These are phyloP conservation scores for Leccinum truebloodii DNA, from an alignment of 768 basidiomycete genomes.

Conservation along the genomic window DNA sequence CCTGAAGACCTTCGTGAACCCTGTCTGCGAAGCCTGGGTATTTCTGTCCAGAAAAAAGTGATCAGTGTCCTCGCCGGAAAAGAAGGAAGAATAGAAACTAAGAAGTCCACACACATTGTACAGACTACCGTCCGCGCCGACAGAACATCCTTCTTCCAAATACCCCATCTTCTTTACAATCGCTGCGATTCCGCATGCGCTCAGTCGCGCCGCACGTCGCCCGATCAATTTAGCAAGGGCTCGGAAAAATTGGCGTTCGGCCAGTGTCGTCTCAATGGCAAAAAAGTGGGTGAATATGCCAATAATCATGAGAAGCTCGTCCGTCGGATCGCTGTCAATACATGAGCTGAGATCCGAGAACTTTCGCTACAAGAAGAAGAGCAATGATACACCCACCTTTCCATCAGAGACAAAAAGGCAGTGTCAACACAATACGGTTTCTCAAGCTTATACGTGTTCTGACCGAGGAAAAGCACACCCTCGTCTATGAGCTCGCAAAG, in stretches of 20 bases:
- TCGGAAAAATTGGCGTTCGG: constrained; percentile 97
- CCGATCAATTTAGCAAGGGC: constrained; percentile 89
- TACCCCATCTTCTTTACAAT: constrained; percentile 95
- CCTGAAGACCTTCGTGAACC: constrained; percentile 88
- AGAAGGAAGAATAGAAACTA: background rate
- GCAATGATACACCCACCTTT: constrained; percentile 53
- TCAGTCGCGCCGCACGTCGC: constrained; percentile 84
- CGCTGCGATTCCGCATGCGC: constrained; percentile 94
- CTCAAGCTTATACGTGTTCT: constrained; percentile 98
- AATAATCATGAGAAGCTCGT: constrained; percentile 94
- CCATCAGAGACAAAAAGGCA: constrained; percentile 95
- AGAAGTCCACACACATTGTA: constrained; percentile 69
- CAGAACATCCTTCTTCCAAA: constrained; percentile 84
- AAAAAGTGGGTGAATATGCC: constrained; percentile 98
- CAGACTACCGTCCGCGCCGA: constrained; percentile 92
- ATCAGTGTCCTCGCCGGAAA: constrained; percentile 1
- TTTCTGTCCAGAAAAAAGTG: constrained; percentile 58
- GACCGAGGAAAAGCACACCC: constrained; percentile 95
- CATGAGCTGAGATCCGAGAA: background rate
- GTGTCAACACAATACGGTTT: constrained; percentile 93
- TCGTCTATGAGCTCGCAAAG: constrained; percentile 95
- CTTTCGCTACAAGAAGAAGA: no score
- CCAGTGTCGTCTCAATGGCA: constrained; percentile 91
- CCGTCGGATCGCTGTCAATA: constrained; percentile 79
- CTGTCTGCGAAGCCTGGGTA: constrained; percentile 95